A percentile compares a stretch with the other conserved stretches of the same genome.
Conservation (phyloP, 192 early-diverging fungal species). For the Gamsiella multidivaricata region DNA sequence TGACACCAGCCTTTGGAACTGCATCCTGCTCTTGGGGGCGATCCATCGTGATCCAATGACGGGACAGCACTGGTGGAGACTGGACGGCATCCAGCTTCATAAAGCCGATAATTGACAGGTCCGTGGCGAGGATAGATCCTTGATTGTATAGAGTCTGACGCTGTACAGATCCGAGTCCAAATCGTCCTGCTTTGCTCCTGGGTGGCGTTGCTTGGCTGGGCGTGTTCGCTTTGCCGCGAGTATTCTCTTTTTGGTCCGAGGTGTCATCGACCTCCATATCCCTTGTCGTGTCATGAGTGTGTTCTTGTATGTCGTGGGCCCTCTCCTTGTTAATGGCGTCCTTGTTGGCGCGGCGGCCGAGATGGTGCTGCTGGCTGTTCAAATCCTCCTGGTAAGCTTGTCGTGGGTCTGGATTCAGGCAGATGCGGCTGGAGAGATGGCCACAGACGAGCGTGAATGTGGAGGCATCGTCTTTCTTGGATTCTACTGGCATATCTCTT, state of each 20-base stretch:
- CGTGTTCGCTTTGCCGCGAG: background rate
- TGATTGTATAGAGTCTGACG: slow-evolving; percentile 39
- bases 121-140: slow-evolving; percentile 26
- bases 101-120: slow-evolving; percentile 49
- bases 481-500: slow-evolving; percentile 6
- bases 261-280: background rate
- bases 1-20: background rate
- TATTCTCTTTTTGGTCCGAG: background rate
- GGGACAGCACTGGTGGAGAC: slow-evolving; percentile 43
- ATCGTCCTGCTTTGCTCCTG: background rate
- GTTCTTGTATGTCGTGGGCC: too few relatives aligned
- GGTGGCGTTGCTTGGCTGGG: background rate
- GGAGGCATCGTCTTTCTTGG: background rate
- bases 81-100: slow-evolving; percentile 21
- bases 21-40: slow-evolving; percentile 2
- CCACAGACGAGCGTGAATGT: slow-evolving; percentile 42
- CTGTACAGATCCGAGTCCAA: slow-evolving; percentile 13
- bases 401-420: slow-evolving; percentile 36
- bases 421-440: slow-evolving; percentile 40
- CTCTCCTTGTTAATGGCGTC: background rate
- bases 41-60: slow-evolving; percentile 42
- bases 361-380: background rate
- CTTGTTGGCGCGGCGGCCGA: background rate
- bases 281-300: too few relatives aligned
- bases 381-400: background rate